Evolutionary conservation across 345 rosid species (phyloP).

Genomic region (Salix caprea): DNA sequence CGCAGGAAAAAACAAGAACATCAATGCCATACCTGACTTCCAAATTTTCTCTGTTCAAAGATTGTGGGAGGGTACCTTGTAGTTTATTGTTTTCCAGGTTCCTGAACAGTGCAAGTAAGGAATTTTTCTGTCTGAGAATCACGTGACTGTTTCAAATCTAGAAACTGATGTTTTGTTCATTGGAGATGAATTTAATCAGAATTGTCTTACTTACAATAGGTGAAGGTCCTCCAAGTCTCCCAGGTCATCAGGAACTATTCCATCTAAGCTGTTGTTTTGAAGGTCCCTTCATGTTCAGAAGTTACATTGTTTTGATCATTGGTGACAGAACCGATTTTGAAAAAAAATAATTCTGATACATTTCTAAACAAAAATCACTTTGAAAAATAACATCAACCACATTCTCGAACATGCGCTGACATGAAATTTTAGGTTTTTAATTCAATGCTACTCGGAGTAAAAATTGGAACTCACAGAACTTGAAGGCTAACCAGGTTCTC

Average conservation of each 20-base stretch:
- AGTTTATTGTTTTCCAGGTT: slow-evolving; percentile 81
- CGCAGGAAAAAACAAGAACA: not conserved
- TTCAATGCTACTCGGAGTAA: not conserved
- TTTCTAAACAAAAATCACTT: no score
- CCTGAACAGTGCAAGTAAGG: slow-evolving; percentile 35
- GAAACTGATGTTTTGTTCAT: not conserved
- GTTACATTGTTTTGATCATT: not conserved
- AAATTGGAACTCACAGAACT: slow-evolving; percentile 58
- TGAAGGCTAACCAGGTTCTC: slow-evolving; percentile 58
- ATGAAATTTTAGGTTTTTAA: not conserved
- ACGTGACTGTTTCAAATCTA: not conserved
- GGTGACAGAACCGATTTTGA: no score
- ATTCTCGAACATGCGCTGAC: no score
- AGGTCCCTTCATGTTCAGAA: slow-evolving; percentile 54
- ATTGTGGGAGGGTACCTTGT: slow-evolving; percentile 63
- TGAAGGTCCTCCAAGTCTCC: slow-evolving; percentile 67
- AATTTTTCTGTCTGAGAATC: not conserved
- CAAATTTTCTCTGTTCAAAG: slow-evolving; percentile 59
- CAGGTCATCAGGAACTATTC: slow-evolving; percentile 64
- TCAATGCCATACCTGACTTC: slow-evolving; percentile 59
- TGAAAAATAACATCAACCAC: no score
- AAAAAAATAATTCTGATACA: no score
- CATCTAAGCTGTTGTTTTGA: slow-evolving; percentile 73
- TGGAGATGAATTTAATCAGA: not conserved
- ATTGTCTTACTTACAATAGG: slow-evolving; percentile 54